Conservation (phyloP, 2,329 filamentous ascomycete species). For the Penicillium verrucosum region DNA sequence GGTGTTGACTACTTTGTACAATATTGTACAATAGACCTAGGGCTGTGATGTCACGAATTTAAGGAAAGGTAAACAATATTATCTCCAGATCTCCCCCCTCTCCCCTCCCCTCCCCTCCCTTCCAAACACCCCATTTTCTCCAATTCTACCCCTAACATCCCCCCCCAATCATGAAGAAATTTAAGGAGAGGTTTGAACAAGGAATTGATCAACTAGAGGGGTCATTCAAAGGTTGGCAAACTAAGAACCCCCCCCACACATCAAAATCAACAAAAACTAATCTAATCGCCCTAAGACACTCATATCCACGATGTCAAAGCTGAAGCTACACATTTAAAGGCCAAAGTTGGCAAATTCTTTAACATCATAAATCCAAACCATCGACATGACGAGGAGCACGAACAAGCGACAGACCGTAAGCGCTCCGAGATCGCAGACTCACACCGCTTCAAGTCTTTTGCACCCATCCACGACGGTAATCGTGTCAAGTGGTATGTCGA, state of each 20-base stretch:
- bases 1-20: too few relatives aligned
- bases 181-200: constrained; percentile 24
- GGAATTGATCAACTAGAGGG: constrained; percentile 24
- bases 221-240: constrained; percentile 26
- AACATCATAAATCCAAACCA: constrained; percentile 80
- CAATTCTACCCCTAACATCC: not conserved
- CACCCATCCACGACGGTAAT: constrained; percentile 81
- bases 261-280: not conserved
- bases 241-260: not conserved
- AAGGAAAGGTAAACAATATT: not conserved
- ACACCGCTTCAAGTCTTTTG: constrained; percentile 86
- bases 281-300: constrained; percentile 26
- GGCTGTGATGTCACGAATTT: constrained; percentile 14
- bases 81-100: constrained; percentile 1
- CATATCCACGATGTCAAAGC: constrained; percentile 46
- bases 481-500: constrained; percentile 97
- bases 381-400: constrained; percentile 90
- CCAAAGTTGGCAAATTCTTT: constrained; percentile 62
- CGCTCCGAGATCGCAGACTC: constrained; percentile 66
- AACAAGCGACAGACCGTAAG: constrained; percentile 78
- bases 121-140: not conserved
- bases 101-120: not conserved
- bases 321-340: constrained; percentile 57
- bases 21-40: constrained; percentile 6
- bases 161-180: constrained; percentile 23